A percentile compares a stretch with the other conserved stretches of the same genome.
Conservation (phyloP, 164 flowering plant species). For the Tetrastigma voinierianum region DNA sequence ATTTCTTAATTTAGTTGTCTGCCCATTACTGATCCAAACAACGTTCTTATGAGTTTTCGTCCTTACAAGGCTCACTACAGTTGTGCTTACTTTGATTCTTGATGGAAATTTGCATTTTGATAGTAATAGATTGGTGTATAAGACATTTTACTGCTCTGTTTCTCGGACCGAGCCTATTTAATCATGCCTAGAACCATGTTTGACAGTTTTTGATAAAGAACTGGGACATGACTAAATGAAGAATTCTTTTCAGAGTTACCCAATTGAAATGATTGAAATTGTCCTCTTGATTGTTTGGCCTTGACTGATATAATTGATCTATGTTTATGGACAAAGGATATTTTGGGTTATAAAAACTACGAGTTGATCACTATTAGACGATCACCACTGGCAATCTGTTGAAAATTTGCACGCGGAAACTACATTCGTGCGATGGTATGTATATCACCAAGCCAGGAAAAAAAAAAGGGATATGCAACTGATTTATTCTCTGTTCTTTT, state of each 20-base stretch:
- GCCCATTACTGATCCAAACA: background rate
- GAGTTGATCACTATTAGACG: background rate
- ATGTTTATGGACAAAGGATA: background rate
- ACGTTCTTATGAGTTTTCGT: background rate
- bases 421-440: too few relatives aligned
- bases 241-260: background rate
- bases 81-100: background rate
- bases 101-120: background rate
- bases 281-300: background rate
- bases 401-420: too few relatives aligned
- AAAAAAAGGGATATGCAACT: background rate
- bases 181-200: too few relatives aligned
- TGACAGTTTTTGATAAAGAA: background rate
- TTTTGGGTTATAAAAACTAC: background rate
- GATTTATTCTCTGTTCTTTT: constrained; percentile 3
- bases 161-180: too few relatives aligned
- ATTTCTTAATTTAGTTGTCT: background rate
- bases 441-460: too few relatives aligned
- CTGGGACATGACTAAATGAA: background rate
- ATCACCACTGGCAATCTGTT: background rate
- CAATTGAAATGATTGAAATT: background rate
- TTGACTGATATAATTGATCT: background rate
- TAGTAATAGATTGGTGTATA: background rate
- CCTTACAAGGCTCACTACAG: background rate
- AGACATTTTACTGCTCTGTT: too few relatives aligned